These are phyloP conservation scores for Triticum urartu DNA, from an alignment of 176 grass and related monocot genomes.

Conservation along the genomic window DNA sequence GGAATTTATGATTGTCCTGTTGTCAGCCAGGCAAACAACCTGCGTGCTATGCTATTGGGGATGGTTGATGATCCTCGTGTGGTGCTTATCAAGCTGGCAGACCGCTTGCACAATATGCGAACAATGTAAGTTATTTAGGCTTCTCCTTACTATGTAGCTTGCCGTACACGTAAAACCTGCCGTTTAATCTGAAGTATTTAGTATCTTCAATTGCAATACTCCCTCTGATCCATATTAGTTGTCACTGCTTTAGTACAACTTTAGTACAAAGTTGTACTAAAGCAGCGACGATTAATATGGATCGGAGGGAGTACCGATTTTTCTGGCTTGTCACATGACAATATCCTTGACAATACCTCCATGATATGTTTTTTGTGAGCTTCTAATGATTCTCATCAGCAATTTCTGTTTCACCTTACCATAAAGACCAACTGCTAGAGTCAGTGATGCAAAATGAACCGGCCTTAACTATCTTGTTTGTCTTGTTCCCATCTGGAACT, in stretches of 20 bases:
- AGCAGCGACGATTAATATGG: too few species aligned
- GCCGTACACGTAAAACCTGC: not conserved
- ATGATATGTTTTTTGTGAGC: constrained; percentile 18
- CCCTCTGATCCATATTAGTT: too few species aligned
- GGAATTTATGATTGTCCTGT: constrained; percentile 42
- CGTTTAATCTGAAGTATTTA: not conserved
- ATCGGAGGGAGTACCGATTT: not conserved
- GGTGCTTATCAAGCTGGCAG: constrained; percentile 94
- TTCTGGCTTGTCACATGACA: constrained; percentile 2
- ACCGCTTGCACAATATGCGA: constrained; percentile 96
- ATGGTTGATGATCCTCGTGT: constrained; percentile 99
- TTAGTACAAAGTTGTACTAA: too few species aligned
- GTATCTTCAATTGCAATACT: constrained; percentile 13
- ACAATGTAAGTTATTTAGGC: constrained; percentile 68
- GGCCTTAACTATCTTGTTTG: constrained; percentile 4
- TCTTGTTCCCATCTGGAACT: not conserved
- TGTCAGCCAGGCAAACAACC: constrained; percentile 91
- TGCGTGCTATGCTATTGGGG: constrained; percentile 93
- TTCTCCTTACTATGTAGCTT: constrained; percentile 22
- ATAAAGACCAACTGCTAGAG: not conserved
- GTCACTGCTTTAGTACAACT: too few species aligned
- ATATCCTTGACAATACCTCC: not conserved
- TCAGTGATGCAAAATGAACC: not conserved
- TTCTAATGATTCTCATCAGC: constrained; percentile 23
- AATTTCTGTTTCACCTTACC: not conserved